Evolutionary conservation across 768 basidiomycete genomes (phyloP).

Genomic region (Trametes elegans): DNA sequence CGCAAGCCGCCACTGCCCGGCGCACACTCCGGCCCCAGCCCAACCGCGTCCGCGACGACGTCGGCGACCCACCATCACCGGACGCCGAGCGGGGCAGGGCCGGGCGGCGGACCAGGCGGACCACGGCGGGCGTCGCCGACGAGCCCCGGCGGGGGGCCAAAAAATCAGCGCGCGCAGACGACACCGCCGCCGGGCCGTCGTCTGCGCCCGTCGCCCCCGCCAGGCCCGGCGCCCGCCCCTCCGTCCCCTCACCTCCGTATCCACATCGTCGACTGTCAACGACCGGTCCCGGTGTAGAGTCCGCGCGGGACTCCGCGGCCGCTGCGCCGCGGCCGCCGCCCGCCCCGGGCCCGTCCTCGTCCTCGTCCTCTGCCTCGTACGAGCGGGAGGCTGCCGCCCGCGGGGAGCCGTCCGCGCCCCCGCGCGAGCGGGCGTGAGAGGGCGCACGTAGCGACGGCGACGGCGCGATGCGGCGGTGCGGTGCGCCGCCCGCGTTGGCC

Average conservation of each 20-base stretch:
- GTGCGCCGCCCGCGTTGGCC: too few relatives aligned
- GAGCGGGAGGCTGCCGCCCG: not conserved
- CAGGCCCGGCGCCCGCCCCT: constrained; percentile 26
- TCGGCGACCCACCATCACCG: too few relatives aligned
- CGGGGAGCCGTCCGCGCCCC: constrained; percentile 2
- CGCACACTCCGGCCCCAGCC: too few relatives aligned
- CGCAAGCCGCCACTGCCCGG: too few relatives aligned
- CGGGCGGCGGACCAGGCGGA: not conserved
- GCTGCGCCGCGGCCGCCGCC: not conserved
- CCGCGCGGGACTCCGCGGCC: not conserved
- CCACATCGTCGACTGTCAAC: constrained; percentile 20
- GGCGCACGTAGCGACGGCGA: not conserved
- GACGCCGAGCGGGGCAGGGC: too few relatives aligned
- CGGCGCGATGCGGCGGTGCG: too few relatives aligned
- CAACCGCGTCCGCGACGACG: too few relatives aligned
- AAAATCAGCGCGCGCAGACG: constrained; percentile 82
- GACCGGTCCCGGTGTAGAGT: constrained; percentile 17
- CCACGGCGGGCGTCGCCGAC: not conserved
- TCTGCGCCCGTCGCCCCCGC: constrained; percentile 53
- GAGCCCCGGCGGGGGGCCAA: constrained; percentile 47
- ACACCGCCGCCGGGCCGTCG: constrained; percentile 66
- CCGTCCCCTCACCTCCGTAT: constrained; percentile 19
- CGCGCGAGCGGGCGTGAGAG: constrained; percentile 8
- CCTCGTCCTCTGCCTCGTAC: not conserved
- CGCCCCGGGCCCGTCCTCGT: not conserved